These are phyloP conservation scores for Sporothrix brasiliensis DNA, from an alignment of 2,329 filamentous ascomycete species.

Conservation along the genomic window DNA sequence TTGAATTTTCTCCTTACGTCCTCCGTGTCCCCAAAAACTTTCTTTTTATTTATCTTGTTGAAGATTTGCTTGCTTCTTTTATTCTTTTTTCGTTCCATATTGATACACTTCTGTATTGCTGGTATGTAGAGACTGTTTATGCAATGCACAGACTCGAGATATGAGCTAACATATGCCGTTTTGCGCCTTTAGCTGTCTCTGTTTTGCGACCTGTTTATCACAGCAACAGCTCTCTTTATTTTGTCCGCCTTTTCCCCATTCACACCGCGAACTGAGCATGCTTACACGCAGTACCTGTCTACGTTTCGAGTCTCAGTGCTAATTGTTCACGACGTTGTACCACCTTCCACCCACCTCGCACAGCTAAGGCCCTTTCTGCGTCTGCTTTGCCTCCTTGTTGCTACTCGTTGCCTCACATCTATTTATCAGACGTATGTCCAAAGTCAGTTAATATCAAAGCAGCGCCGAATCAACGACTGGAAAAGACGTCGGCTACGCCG, in stretches of 20 bases:
- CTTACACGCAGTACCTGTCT: too few species aligned
- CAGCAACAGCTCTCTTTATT: too few species aligned
- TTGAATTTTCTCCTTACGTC: background rate
- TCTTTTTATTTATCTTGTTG: background rate
- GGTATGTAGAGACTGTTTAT: too few species aligned
- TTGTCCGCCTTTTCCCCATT: background rate
- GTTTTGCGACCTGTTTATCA: too few species aligned
- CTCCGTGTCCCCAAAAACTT: too few species aligned
- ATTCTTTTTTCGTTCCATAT: constrained; percentile 14
- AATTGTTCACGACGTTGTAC: background rate
- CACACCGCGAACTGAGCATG: too few species aligned
- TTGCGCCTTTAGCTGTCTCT: too few species aligned
- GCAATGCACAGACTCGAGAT: too few species aligned
- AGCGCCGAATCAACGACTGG: background rate
- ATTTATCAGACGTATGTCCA: background rate
- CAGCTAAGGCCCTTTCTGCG: background rate
- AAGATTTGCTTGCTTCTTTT: background rate
- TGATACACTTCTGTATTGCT: background rate
- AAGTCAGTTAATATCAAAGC: background rate
- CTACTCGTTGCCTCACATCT: background rate
- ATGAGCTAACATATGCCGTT: too few species aligned
- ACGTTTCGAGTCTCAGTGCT: too few species aligned
- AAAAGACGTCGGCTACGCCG: background rate
- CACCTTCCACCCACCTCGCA: background rate
- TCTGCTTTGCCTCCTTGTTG: background rate